These are phyloP conservation scores for Physaria fendleri DNA, from an alignment of 345 rosid species.

Conservation along the genomic window DNA sequence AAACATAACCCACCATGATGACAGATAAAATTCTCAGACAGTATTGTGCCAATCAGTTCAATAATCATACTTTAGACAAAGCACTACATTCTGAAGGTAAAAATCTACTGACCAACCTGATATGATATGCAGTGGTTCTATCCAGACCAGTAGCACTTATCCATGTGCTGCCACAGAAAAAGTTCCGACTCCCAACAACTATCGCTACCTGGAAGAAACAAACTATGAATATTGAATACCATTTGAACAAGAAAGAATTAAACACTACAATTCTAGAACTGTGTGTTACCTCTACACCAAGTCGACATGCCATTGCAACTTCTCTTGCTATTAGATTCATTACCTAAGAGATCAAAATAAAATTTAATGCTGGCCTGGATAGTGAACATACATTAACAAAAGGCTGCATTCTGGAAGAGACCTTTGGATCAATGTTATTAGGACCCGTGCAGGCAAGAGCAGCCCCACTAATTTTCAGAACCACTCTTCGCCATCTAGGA, in stretches of 20 bases:
- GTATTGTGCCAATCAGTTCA: not conserved
- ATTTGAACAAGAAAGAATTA: not conserved
- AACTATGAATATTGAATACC: not conserved
- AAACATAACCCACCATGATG: not conserved
- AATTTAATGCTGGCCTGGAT: not conserved
- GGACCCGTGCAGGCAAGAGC: slow-evolving; percentile 73
- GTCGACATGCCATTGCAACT: slow-evolving; percentile 61
- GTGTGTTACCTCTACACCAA: slow-evolving; percentile 68
- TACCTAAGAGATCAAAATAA: slow-evolving; percentile 40
- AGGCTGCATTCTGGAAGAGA: slow-evolving; percentile 15
- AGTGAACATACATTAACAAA: slow-evolving; percentile 1
- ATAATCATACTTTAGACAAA: not conserved
- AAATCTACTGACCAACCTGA: slow-evolving; percentile 42
- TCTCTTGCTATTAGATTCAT: slow-evolving; percentile 72
- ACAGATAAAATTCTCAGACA: not conserved
- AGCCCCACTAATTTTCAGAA: slow-evolving; percentile 81
- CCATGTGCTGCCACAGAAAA: slow-evolving; percentile 79
- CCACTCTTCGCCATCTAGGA: slow-evolving; percentile 85
- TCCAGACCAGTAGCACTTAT: slow-evolving; percentile 73
- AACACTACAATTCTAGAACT: not conserved
- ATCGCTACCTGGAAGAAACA: slow-evolving; percentile 58
- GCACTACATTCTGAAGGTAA: not conserved
- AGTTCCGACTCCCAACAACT: slow-evolving; percentile 86
- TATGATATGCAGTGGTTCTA: slow-evolving; percentile 74
- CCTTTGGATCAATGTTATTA: slow-evolving; percentile 80